Base-by-base conservation (phyloP, 164 flowering plant genomes). In the Houttuynia cordata region DNA sequence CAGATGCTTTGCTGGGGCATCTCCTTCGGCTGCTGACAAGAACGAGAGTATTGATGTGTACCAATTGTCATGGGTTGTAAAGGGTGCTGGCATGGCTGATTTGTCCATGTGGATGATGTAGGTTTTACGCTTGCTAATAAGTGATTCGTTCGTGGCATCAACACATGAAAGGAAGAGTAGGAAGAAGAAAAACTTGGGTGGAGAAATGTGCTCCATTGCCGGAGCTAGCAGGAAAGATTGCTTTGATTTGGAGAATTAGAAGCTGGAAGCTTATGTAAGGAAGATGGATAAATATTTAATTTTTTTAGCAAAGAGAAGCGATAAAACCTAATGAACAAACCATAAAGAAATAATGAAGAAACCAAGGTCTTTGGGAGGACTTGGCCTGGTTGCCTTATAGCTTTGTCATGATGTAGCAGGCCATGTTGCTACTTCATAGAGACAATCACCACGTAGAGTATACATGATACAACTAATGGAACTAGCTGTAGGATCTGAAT, bases 101-200 rank as follows among this genome's bases (percentile, higher is more conserved):
- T 19, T 20, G 23, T 53, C 55, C 55, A 53, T 53, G 55, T 53
- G 55, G 55, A 53, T 53, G 22, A 53, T 53, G 55, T 53, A 53
- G n/a, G 45, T 9, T 2, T 41, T 41, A 13, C 45, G 45, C 19
- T 52, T 10, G 21, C 54, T 19, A 21, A 9, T 21, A 8, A 18
- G 0, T 7, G 55, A 53, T n/a, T 9, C 55, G 6, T 20, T 6
- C 10, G n/a, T 53, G 55, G 10, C 22, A 30, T 58, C 41, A 51
- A 66, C 62, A 3, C 40, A 18, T 63, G 59, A 58, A 53, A 51
- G 5, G 18, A 40, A 55, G 10, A 60, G 21, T 45, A 53, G 24
- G 22, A 67, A 39, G 59, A 70, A 58, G 55, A 65, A n/a, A 24
- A 22, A 45, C 0, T 67, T 41, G 41, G 60, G 42, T 41, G 55